Base-by-base conservation (phyloP, 192 early-diverging fungal species). In the Coemansia sp. region DNA sequence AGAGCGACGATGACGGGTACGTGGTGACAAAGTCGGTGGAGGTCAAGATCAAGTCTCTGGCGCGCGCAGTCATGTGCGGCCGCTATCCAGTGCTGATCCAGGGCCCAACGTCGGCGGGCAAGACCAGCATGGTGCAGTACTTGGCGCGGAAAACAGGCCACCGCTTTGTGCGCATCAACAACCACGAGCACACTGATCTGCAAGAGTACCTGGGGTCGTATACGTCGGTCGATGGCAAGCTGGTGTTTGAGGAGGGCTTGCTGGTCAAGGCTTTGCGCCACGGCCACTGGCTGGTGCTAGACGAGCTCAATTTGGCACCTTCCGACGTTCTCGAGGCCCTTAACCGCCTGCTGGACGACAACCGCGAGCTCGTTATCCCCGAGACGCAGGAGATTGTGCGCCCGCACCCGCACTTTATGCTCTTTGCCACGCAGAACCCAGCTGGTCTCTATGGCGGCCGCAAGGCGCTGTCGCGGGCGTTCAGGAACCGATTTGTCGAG, bases 351-450 rank as follows among this genome's bases (percentile, higher is more conserved):
- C 72, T 99, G 26, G 97, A 99, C 71, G 97, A 99, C 60, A 99
- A 99, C 74, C 83, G 97, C 39, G 97, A 99, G 79, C 82, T 99
- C 36, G 82, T 94, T 3, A 91, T 99, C 40, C 92, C 95, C 7
- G 97, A 99, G 76, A 99, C 95, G 6, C 92, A 95, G 57, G 91
- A 96, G 79, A 70, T 90, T 27, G 88, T 99, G 35, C 87, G 88
- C 15, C 97, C 97, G 33, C 95, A 99, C 58, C 89, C 90, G 39
- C 84, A 93, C 61, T 99, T 99, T 73, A 93, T 93, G 91, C 84
- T 99, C 11, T 99, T 99, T 83, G 97, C 97, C 22, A 99, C 97
- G 18, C 97, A 99, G 74, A 99, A 99, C 71, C 97, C 97, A 4
- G 88, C 97, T n/a, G 95, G 95, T 6, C 78, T 92, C 24, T 99